Evolutionary conservation across 148 eudicot genomes (phyloP), one percentile per base, ranked within the genome.

Genomic region (Arctostaphylos glauca): DNA sequence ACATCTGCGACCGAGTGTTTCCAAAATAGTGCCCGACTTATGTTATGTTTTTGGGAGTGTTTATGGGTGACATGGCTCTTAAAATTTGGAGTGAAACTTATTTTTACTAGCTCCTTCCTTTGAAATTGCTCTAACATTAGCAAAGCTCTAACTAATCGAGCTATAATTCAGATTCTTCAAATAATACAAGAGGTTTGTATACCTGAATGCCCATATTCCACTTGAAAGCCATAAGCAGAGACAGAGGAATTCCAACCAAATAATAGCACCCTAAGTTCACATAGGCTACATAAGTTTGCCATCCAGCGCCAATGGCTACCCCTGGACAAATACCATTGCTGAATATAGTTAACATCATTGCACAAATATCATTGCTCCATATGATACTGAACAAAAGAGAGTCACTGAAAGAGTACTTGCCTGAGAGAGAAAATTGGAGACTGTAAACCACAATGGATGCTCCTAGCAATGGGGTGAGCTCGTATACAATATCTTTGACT

Each of bases 291-390:
- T 81, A 53, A 41, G 88, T 86, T 87, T 91, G 92, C 94, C 94
- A 91, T 48, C 94, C 94, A 74, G 91, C 94, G 77, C 94, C 92
- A 46, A 87, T 83, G 43, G 92, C 94, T 80, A 91, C 91, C 19
- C 94, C 94, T 91, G 77, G 52, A 53, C 44, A 18, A 77, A 21
- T 9, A 77, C 14, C 12, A 77, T 67, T 31, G 4, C 10, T 67
- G 3, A 9, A 67, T 25, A 67, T 31, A 2, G 44, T 31, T 1
- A 25, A 66, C 7, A 64, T 31, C 38, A 31, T 31, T 31, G 38
- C 38, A 31, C 38, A 31, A 31, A 31, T 31, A 31, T 31, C 38
- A 31, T 31, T 31, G 38, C 38, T 0, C 38, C 38, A 31, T 31
- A 31, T 31, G 38, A 31, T 31, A 31, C 38, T 31, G 38, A 31